phyloP scores from a whole-genome alignment of 78 protist genomes.

The Dictyostelium capitatum region DNA sequence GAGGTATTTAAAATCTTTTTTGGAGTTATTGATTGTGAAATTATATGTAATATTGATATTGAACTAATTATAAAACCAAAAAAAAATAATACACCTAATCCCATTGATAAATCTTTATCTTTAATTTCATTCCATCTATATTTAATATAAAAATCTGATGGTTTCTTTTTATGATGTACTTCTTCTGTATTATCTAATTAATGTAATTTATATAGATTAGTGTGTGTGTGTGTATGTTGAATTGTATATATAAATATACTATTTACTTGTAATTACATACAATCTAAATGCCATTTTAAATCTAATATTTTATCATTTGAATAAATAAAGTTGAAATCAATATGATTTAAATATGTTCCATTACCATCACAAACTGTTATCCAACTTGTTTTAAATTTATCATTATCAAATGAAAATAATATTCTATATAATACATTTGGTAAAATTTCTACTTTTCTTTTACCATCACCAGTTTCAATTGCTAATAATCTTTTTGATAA shows the following conservation, averaged over 20 bases:
- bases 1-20: not conserved
- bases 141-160: conserved; percentile 49
- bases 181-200: conserved; percentile 66
- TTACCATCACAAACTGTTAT: conserved; percentile 58
- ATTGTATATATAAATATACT: not conserved
- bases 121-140: conserved; percentile 65
- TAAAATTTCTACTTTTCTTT: not conserved
- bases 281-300: conserved; percentile 59
- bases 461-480: not conserved
- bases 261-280: not conserved
- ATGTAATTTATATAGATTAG: not conserved
- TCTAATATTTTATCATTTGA: conserved; percentile 64
- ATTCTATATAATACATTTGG: not conserved
- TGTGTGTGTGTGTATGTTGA: not conserved
- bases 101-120: conserved; percentile 42
- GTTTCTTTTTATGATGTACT: conserved; percentile 57
- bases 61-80: conserved; percentile 52
- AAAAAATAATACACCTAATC: conserved; percentile 53
- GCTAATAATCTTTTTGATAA: conserved; percentile 10
- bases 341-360: conserved; percentile 69
- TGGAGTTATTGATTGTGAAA: not conserved
- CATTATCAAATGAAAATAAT: conserved; percentile 46
- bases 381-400: conserved; percentile 65
- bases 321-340: conserved; percentile 48
- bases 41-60: conserved; percentile 13